These are phyloP conservation scores for Diutina siamensis DNA, from an alignment of 1,139 yeast genomes.

Conservation along the genomic window DNA sequence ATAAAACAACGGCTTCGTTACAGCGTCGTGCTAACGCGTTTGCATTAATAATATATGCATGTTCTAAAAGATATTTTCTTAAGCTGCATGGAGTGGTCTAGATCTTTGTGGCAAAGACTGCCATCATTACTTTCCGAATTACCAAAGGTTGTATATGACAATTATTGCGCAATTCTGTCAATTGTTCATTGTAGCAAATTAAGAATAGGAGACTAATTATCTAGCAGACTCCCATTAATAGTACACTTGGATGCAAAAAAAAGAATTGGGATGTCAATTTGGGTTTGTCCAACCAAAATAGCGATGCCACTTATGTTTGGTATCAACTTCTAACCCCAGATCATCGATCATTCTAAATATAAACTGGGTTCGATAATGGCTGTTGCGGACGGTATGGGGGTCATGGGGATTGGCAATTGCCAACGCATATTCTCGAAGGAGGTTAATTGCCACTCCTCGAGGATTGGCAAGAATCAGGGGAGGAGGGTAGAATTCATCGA, in stretches of 20 bases:
- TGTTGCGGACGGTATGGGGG: background rate
- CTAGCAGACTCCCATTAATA: no score
- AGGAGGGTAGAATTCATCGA: slow-evolving; percentile 4
- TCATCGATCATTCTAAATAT: slow-evolving; percentile 8
- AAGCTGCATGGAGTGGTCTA: background rate
- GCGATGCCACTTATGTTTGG: slow-evolving; percentile 8
- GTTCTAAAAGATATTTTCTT: background rate
- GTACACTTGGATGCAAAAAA: no score
- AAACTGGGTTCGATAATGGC: background rate
- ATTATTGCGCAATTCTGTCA: no score
- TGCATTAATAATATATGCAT: background rate
- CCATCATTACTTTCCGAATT: no score
- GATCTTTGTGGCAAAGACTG: background rate
- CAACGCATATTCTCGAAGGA: background rate
- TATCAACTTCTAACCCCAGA: slow-evolving; percentile 8
- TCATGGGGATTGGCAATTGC: background rate
- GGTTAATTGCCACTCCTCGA: background rate
- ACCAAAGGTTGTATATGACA: no score
- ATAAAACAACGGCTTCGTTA: no score
- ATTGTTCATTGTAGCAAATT: no score
- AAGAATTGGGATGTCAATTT: no score
- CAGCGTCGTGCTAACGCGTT: background rate
- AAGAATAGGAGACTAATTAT: no score
- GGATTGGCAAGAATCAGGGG: background rate
- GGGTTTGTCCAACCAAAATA: slow-evolving; percentile 9